Conservation (phyloP, 768 basidiomycete species). For the Phaeotremella skinneri region DNA sequence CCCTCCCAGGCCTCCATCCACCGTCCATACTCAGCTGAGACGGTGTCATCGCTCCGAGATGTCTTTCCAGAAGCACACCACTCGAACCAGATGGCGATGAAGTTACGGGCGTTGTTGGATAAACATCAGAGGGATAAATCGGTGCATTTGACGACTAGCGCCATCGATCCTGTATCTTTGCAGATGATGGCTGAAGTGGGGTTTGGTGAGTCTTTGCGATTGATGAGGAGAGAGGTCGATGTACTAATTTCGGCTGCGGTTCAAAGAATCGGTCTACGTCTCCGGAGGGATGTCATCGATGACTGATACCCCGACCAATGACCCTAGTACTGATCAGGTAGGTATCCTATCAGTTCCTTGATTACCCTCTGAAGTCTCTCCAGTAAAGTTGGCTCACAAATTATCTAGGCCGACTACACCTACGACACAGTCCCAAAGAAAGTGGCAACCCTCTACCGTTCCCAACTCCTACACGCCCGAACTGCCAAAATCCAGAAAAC, state of each 20-base stretch:
- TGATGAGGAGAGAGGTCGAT: background rate
- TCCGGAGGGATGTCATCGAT: slow-evolving; percentile 86
- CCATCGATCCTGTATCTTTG: slow-evolving; percentile 73
- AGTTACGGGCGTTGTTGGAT: slow-evolving; percentile 69
- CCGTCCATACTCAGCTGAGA: slow-evolving; percentile 74
- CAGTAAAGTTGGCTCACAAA: slow-evolving; percentile 90
- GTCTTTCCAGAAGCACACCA: slow-evolving; percentile 75
- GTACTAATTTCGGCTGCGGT: background rate
- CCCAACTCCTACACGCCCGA: slow-evolving; percentile 87
- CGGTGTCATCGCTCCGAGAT: slow-evolving; percentile 86
- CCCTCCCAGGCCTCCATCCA: slow-evolving; percentile 71
- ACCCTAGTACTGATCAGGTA: slow-evolving; percentile 17
- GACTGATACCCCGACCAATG: slow-evolving; percentile 2
- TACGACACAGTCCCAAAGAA: slow-evolving; percentile 96
- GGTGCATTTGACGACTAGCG: slow-evolving; percentile 88
- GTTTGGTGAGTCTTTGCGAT: slow-evolving; percentile 10
- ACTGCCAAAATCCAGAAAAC: background rate
- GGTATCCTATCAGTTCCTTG: too few relatives aligned
- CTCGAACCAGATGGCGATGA: slow-evolving; percentile 76
- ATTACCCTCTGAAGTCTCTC: too few relatives aligned
- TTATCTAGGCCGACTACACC: slow-evolving; percentile 77
- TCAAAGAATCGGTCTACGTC: slow-evolving; percentile 74
- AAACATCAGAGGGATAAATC: slow-evolving; percentile 62
- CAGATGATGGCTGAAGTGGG: slow-evolving; percentile 53
- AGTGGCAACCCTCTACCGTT: slow-evolving; percentile 84